A percentile compares a stretch with the other conserved stretches of the same genome.
Evolutionary conservation across 2,329 filamentous ascomycete genomes (phyloP).

Genomic region (Exserohilum turcica): DNA sequence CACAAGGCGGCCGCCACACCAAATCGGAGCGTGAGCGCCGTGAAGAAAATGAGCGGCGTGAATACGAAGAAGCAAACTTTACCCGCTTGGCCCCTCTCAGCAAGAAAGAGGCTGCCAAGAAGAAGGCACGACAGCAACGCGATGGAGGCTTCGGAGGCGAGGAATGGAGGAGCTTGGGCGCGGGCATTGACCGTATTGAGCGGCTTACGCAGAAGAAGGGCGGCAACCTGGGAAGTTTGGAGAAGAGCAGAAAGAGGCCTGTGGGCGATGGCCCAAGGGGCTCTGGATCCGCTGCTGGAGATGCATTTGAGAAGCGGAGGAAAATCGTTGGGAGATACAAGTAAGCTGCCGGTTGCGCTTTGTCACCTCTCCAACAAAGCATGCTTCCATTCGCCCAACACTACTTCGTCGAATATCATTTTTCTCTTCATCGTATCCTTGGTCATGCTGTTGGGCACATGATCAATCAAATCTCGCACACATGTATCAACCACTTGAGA

Average conservation of each 20-base stretch:
- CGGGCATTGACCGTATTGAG: constrained; percentile 85
- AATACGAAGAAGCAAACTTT: constrained; percentile 94
- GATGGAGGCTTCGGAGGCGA: constrained; percentile 79
- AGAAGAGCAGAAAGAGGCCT: constrained; percentile 84
- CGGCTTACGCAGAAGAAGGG: constrained; percentile 74
- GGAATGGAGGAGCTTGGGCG: constrained; percentile 85
- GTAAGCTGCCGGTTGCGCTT: background rate
- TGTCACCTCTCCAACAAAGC: background rate
- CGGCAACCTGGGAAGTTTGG: constrained; percentile 61
- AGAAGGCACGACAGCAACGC: constrained; percentile 50
- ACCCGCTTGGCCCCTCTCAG: constrained; percentile 81
- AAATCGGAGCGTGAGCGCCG: constrained; percentile 78
- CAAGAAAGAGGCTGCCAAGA: constrained; percentile 82
- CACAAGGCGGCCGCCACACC: constrained; percentile 74
- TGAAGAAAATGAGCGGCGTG: constrained; percentile 75
- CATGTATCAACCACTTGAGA: background rate
- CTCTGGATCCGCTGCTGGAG: constrained; percentile 71
- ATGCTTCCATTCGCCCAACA: background rate
- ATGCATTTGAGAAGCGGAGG: constrained; percentile 64
- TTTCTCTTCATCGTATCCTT: no score
- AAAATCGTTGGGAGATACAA: constrained; percentile 43
- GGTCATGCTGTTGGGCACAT: no score
- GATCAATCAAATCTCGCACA: no score
- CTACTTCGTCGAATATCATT: no score
- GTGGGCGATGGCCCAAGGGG: constrained; percentile 73